Base-by-base conservation (phyloP, 2,329 filamentous ascomycete genomes). In the Endoconidiophora polonica region DNA sequence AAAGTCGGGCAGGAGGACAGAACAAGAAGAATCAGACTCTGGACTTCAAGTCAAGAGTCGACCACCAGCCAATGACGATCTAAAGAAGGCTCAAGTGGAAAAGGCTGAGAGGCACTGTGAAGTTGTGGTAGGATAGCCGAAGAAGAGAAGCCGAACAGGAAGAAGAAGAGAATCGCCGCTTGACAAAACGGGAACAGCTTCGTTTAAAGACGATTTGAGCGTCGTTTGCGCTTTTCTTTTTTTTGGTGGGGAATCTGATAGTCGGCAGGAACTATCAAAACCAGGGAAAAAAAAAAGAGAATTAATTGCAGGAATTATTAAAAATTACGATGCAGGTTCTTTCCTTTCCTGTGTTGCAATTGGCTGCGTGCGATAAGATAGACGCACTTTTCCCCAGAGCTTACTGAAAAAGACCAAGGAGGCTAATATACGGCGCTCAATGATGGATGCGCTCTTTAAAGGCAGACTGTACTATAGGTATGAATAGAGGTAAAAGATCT, bases 361-460 rank as follows among this genome's bases (percentile, higher is more conserved):
- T 52, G 50, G 50, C 38, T 37, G 48, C 39, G 29, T 16, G 16
- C 42, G 42, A 52, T 49, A 52, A 52, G 50, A 52, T 52, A 52
- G 44, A 46, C 9, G 41, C 36, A 46, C 24, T 16, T 48, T 45
- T 33, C 37, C 24, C n/a, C 39, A 36, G 26, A 22, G 18, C 26
- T 49, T 45, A 42, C 44, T 45, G 40, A n/a, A 43, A 14, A 16
- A 14, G 40, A 12, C n/a, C 12, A 43, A 43, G 22, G 9, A 23
- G 16, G 41, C 41, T 18, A 43, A 44, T 16, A 33, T 3, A 10
- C 12, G 12, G 26, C 26, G 7, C 5, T 33, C 26, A 10, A 33
- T 9, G 26, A 33, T 10, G 26, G 7, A 33, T 33, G 12, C 7
- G 26, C 7, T 33, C 12, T 7, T 33, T 9, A 10, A 10, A 33